A percentile compares a stretch with the other conserved stretches of the same genome.
Conservation (phyloP, 140 eudicot species). For the Cichorium intybus region DNA sequence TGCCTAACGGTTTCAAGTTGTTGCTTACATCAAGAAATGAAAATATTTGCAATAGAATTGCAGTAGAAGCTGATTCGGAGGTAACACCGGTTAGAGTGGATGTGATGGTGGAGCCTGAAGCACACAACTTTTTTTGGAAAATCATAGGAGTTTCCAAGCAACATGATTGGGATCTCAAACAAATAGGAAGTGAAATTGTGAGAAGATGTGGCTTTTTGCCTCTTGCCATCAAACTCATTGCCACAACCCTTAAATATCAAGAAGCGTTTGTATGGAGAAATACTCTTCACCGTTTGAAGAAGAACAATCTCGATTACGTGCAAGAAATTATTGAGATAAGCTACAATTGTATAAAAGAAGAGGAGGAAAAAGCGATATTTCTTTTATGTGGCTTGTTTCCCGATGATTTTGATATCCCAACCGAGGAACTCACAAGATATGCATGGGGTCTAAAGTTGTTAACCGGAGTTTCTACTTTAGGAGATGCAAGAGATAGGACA, state of each 20-base stretch:
- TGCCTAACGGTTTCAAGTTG: conserved; percentile 14
- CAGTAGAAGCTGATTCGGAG: not conserved
- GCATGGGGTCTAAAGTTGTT: conserved; percentile 10
- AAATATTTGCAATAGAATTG: conserved; percentile 10
- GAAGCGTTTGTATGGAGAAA: no score
- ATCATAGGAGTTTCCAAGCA: no score
- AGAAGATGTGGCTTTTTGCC: no score
- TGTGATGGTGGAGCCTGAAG: no score
- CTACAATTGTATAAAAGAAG: not conserved
- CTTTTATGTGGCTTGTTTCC: conserved; percentile 13
- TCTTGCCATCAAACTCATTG: no score
- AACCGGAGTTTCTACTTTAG: not conserved
- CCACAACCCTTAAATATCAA: no score
- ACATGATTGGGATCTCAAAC: no score
- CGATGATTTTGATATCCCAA: conserved; percentile 7
- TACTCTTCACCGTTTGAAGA: no score
- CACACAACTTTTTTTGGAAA: no score
- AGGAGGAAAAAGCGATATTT: not conserved
- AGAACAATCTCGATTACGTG: not conserved
- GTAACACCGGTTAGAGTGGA: not conserved
- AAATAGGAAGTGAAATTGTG: no score
- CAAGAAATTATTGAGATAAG: conserved; percentile 1
- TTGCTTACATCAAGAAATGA: conserved; percentile 9
- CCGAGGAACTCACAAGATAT: conserved; percentile 17
- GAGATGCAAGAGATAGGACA: conserved; percentile 8